phyloP scores from a whole-genome alignment of 495 filamentous ascomycete genomes.

The Xylaria acuta region DNA sequence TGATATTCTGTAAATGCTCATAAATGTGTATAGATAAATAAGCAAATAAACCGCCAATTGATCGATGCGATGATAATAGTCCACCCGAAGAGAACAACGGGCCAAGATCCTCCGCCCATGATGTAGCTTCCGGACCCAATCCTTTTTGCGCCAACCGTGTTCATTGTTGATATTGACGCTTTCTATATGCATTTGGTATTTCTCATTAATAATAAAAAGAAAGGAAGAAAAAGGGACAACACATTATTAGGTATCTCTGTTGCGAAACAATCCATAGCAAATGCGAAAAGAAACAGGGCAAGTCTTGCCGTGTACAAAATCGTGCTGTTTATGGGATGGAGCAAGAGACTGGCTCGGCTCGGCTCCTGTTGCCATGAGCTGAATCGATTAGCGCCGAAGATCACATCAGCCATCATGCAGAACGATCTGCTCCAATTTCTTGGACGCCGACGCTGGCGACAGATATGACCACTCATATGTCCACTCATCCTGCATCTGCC shows the following conservation, averaged over 20 bases:
- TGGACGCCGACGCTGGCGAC: neutral
- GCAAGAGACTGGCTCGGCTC: neutral
- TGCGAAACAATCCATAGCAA: neutral
- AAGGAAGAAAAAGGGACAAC: neutral
- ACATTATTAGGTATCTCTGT: constrained; percentile 27
- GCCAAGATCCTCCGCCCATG: constrained; percentile 9
- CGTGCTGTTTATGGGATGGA: neutral
- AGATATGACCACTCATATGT: neutral
- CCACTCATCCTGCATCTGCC: neutral
- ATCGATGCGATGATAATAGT: neutral
- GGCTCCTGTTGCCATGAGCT: neutral
- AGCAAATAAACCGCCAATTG: constrained; percentile 1
- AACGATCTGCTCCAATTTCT: neutral
- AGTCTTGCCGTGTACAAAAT: neutral
- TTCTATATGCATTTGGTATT: constrained; percentile 27
- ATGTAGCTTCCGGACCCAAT: constrained; percentile 13
- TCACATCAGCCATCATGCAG: constrained; percentile 7
- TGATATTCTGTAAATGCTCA: constrained; percentile 13
- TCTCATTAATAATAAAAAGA: neutral
- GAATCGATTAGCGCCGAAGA: neutral
- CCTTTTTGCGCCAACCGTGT: constrained; percentile 15
- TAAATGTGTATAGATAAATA: constrained; percentile 1
- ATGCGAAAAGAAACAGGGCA: neutral
- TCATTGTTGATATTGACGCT: constrained; percentile 15
- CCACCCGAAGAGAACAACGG: constrained; percentile 7